These are phyloP conservation scores for Globisporangium viniferum DNA, from an alignment of 352 stramenopile genomes.

Conservation along the genomic window DNA sequence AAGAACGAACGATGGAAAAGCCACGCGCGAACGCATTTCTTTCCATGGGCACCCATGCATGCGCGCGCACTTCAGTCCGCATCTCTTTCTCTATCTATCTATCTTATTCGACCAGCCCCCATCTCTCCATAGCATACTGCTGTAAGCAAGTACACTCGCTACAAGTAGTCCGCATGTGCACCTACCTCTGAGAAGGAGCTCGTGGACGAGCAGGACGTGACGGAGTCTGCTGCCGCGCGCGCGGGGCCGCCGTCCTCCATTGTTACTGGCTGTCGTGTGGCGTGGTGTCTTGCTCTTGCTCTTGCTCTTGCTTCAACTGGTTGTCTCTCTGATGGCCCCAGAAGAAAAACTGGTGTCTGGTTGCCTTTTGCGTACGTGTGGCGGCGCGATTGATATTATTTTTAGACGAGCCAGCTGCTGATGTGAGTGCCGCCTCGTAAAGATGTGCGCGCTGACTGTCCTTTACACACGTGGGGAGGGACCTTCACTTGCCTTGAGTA, in stretches of 20 bases:
- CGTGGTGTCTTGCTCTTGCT: background rate
- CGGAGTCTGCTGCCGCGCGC: conserved; percentile 1
- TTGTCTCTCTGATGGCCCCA: background rate
- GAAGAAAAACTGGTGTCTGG: background rate
- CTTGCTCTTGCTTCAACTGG: conserved; percentile 2
- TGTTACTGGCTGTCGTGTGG: background rate
- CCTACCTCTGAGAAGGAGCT: conserved; percentile 12
- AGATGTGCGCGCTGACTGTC: background rate
- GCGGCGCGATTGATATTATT: conserved; percentile 8
- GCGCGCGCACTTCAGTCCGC: background rate
- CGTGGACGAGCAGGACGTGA: conserved; percentile 12
- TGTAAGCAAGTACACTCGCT: background rate
- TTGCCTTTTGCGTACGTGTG: background rate
- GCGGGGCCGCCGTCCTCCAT: background rate
- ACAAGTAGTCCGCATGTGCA: background rate
- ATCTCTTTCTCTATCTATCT: background rate
- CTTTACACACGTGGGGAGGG: background rate
- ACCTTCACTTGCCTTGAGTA: too few relatives aligned
- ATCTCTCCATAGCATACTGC: background rate
- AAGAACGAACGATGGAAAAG: background rate
- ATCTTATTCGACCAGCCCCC: background rate
- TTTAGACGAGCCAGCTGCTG: too few relatives aligned
- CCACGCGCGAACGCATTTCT: background rate
- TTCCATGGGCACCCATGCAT: conserved; percentile 3
- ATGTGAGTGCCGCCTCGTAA: background rate